phyloP scores from a whole-genome alignment of 495 filamentous ascomycete species.

The Aspergillus campestris region DNA sequence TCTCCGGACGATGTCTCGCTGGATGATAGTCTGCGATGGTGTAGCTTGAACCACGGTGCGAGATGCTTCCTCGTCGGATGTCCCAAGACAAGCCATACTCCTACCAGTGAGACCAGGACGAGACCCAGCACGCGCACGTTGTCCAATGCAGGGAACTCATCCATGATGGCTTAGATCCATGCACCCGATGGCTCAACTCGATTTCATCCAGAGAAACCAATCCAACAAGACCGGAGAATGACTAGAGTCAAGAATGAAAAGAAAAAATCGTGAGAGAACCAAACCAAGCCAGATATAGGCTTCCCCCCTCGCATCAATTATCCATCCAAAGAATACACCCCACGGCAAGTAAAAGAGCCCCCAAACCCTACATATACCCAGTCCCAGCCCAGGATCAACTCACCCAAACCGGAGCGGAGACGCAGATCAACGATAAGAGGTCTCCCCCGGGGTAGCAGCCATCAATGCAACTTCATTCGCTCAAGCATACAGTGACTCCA shows the following conservation, averaged over 20 bases:
- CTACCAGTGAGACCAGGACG: conserved; percentile 15
- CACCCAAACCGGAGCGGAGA: conserved; percentile 22
- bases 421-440: conserved; percentile 11
- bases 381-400: no score
- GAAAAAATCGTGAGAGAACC: neutral
- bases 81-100: conserved; percentile 11
- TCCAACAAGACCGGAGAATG: neutral
- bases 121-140: conserved; percentile 20
- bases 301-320: no score
- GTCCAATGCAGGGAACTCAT: neutral
- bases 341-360: neutral
- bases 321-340: no score
- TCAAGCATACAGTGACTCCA: no score
- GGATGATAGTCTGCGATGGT: conserved; percentile 26
- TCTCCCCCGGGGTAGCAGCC: neutral
- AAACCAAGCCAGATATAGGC: neutral
- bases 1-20: conserved; percentile 49
- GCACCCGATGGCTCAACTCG: no score
- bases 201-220: no score
- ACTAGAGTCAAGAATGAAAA: neutral
- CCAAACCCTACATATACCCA: neutral
- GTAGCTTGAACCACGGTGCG: conserved; percentile 13
- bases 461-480: no score
- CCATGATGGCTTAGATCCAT: no score
- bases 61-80: conserved; percentile 6